phyloP scores from a whole-genome alignment of 148 eudicot genomes.

The Nepenthes mirabilis region DNA sequence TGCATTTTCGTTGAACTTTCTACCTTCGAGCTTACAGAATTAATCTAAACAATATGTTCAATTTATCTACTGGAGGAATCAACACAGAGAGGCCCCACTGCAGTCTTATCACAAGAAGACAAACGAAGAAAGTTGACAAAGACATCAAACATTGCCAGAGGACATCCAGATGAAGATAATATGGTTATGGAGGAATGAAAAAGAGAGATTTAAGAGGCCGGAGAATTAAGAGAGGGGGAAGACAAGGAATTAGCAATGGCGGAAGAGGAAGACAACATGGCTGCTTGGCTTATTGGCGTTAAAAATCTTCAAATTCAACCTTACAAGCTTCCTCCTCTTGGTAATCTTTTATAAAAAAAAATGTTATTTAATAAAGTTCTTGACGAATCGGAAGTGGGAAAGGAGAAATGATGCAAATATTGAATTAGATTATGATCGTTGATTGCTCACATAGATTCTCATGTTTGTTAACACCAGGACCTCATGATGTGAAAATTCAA shows the following conservation, averaged over 20 bases:
- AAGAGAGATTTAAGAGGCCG: too few relatives aligned
- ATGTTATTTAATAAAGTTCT: not conserved
- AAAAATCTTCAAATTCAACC: conserved; percentile 82
- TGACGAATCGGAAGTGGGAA: too few relatives aligned
- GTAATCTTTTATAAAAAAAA: conserved; percentile 15
- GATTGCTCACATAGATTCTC: not conserved
- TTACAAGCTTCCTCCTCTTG: conserved; percentile 78
- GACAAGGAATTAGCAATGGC: conserved; percentile 10
- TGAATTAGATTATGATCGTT: not conserved
- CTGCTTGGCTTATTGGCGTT: conserved; percentile 84
- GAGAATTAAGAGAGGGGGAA: conserved; percentile 12
- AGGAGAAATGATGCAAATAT: not conserved
- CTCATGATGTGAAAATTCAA: conserved; percentile 72
- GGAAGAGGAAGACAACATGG: conserved; percentile 60
- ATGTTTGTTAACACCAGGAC: conserved; percentile 26
- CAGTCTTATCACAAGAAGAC: too few relatives aligned
- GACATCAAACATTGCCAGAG: too few relatives aligned
- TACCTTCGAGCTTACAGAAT: too few relatives aligned
- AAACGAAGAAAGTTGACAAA: too few relatives aligned
- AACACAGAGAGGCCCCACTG: too few relatives aligned
- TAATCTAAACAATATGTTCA: too few relatives aligned
- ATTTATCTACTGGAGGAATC: too few relatives aligned
- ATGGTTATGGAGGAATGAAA: too few relatives aligned
- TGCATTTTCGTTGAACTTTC: too few relatives aligned
- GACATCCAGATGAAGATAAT: too few relatives aligned